Base-by-base conservation (phyloP, 345 rosid genomes). In the Lenwebbia sp. region DNA sequence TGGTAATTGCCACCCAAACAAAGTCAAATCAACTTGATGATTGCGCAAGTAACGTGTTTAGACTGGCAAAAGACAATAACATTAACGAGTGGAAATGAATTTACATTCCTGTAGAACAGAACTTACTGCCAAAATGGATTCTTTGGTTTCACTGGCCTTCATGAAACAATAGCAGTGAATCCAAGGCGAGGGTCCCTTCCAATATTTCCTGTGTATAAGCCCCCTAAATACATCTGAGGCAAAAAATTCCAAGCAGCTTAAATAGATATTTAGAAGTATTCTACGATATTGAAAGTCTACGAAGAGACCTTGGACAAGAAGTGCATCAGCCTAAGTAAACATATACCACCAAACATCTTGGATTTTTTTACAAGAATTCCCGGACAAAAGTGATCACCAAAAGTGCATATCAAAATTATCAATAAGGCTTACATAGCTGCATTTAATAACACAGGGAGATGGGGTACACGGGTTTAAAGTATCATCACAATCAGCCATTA, bases 91-190 rank as follows among this genome's bases (percentile, higher is more conserved):
- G 25, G 7, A 70, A 47, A 33, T 60, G 25, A 81, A 74, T 86
- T 28, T 13, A 75, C 25, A 1, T 70, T 8, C 57, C 37, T 33
- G 25, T 44, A 83, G 17, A 76, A 86, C 52, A 86, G 84, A 58
- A 85, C 96, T 91, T 92, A 94, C 99, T 4, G 91, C 88, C 86
- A 92, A 83, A 74, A 94, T 93, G 23, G 87, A 82, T 85, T 97
- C 99, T 85, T 87, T 62, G 50, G 95, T 94, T 91, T 95, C 99
- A 83, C 85, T 93, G 84, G 98, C 96, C 86, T 95, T 91, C 47
- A 97, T 92, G 86, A 97, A 97, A 90, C 98, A 97, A 74, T 97
- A 97, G 93, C 96, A 97, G 86, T 97, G 99, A 62, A 96, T 86
- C 93, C 90, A 88, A 30, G 99, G 99, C 85, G 91, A 95, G 85